Percentiles rank a stretch among this genome's conserved stretches.
phyloP scores from a whole-genome alignment of 768 basidiomycete species.

The Phaffia tasmanica region DNA sequence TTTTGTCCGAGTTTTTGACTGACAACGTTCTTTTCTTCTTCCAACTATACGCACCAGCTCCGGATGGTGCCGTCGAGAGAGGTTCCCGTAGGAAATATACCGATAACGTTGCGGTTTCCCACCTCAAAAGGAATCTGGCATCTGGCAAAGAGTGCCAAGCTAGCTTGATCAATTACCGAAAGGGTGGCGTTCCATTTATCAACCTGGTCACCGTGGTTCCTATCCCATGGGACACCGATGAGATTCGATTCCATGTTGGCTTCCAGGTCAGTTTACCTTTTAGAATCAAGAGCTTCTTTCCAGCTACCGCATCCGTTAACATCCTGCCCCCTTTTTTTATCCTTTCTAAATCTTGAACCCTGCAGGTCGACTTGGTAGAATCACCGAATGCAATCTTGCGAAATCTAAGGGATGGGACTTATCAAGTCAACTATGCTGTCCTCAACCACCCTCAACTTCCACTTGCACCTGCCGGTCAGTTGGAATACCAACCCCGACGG shows the following conservation, averaged over 20 bases:
- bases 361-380: slow-evolving; percentile 75
- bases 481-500: neutral
- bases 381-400: slow-evolving; percentile 75
- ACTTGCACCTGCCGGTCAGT: slow-evolving; percentile 15
- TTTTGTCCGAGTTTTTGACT: neutral
- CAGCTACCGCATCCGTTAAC: too few relatives aligned
- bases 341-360: neutral
- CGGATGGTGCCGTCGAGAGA: slow-evolving; percentile 46
- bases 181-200: slow-evolving; percentile 72
- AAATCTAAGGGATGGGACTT: slow-evolving; percentile 65
- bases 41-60: slow-evolving; percentile 67
- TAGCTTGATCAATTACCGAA: slow-evolving; percentile 74
- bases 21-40: slow-evolving; percentile 2
- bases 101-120: slow-evolving; percentile 54
- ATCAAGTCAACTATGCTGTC: slow-evolving; percentile 51
- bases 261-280: slow-evolving; percentile 42
- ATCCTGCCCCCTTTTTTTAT: too few relatives aligned
- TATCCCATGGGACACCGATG: slow-evolving; percentile 57
- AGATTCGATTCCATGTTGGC: slow-evolving; percentile 77
- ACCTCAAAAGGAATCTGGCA: slow-evolving; percentile 53
- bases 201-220: slow-evolving; percentile 88
- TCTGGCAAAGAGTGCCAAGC: slow-evolving; percentile 81
- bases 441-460: slow-evolving; percentile 24
- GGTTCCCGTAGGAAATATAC: slow-evolving; percentile 48
- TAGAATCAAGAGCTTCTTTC: too few relatives aligned